These are phyloP conservation scores for Salicornia ramosissima DNA, from an alignment of 148 eudicot species.

Conservation along the genomic window DNA sequence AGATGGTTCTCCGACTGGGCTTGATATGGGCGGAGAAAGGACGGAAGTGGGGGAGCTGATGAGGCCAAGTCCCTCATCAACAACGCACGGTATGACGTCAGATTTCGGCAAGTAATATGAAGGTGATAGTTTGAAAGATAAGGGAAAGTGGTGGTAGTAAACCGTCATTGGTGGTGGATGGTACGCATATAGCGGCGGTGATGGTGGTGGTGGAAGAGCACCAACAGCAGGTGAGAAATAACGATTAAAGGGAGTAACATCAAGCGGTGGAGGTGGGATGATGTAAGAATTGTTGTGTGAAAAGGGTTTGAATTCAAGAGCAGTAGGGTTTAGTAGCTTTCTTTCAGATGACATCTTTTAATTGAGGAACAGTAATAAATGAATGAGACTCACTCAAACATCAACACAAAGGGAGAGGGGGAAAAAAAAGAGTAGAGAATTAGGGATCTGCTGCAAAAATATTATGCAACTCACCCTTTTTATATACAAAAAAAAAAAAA, in stretches of 20 bases:
- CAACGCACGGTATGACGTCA: too few species aligned
- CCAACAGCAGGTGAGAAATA: neutral
- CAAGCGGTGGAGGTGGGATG: neutral
- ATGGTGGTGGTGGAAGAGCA: neutral
- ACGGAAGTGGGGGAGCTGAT: neutral
- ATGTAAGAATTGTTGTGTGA: neutral
- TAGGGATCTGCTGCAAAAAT: too few species aligned
- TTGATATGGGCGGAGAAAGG: neutral
- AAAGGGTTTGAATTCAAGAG: neutral
- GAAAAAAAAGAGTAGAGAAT: too few species aligned
- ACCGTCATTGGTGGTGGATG: neutral
- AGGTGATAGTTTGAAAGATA: neutral
- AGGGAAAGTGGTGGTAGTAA: neutral
- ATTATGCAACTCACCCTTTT: too few species aligned
- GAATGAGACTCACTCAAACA: too few species aligned
- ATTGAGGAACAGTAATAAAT: too few species aligned
- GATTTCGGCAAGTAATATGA: too few species aligned
- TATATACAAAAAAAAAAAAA: too few species aligned
- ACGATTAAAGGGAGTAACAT: neutral
- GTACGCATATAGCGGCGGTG: neutral
- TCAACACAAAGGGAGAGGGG: too few species aligned
- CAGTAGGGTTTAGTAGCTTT: constrained; percentile 1
- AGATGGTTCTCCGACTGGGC: neutral
- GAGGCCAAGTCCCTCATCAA: neutral
- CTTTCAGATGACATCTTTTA: neutral